Evolutionary conservation across 2,329 filamentous ascomycete genomes (phyloP).

Genomic region (Aspergillus thermomutatus): DNA sequence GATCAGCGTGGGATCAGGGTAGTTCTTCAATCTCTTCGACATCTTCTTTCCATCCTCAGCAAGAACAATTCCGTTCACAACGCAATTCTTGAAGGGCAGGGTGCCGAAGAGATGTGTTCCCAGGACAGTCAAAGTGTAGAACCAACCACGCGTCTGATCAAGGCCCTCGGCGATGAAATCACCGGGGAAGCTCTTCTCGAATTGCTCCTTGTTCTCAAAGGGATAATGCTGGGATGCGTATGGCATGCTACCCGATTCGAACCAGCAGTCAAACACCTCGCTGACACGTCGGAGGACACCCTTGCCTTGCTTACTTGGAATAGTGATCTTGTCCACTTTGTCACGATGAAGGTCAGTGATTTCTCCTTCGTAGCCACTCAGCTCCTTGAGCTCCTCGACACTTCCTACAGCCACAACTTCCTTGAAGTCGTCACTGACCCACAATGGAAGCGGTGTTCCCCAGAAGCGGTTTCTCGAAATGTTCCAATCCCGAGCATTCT

Average conservation of each 20-base stretch:
- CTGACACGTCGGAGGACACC: conserved; percentile 75
- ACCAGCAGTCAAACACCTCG: conserved; percentile 96
- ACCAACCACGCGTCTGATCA: conserved; percentile 95
- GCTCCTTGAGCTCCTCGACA: conserved; percentile 73
- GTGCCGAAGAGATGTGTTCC: conserved; percentile 83
- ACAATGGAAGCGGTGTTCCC: conserved; percentile 89
- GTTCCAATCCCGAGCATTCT: conserved; percentile 91
- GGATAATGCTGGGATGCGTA: conserved; percentile 90
- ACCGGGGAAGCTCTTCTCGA: conserved; percentile 78
- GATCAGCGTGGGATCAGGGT: conserved; percentile 78
- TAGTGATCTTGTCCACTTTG: conserved; percentile 90
- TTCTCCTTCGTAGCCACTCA: conserved; percentile 82
- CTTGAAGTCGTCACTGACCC: conserved; percentile 85
- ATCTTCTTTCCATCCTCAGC: conserved; percentile 98
- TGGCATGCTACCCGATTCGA: conserved; percentile 94
- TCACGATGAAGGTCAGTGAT: conserved; percentile 86
- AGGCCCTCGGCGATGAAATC: conserved; percentile 93
- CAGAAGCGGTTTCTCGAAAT: conserved; percentile 91
- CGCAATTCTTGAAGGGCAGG: conserved; percentile 88
- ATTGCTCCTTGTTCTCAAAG: conserved; percentile 80
- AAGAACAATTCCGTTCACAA: conserved; percentile 93
- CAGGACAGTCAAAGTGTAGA: conserved; percentile 86
- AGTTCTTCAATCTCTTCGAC: conserved; percentile 96
- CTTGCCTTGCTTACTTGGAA: conserved; percentile 84
- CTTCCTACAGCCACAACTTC: conserved; percentile 86